Evolutionary conservation across 345 rosid genomes (phyloP), one percentile per base, ranked within the genome.

Genomic region (Populus ilicifolia): DNA sequence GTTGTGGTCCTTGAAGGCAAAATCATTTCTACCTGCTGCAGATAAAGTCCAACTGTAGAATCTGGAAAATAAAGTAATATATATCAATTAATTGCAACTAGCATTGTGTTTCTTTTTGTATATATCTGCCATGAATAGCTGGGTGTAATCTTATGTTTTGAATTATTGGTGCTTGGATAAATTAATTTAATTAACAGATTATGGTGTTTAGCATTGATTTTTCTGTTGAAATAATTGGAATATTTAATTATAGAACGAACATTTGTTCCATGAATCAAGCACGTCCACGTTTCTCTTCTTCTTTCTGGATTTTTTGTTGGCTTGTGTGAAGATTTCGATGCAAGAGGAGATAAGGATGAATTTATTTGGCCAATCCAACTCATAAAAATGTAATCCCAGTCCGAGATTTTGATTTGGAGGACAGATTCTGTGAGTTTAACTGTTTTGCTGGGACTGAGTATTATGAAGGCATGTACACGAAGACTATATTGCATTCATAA

Each of bases 401-500:
- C 63, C 25, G n/a, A 63, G 33, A 12, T 30, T 6, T 33, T 75
- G 75, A 36, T 71, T 59, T 70, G 79, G 67, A 82, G 81, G 86
- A 76, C 72, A 80, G 75, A 36, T 56, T 69, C 72, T 29, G 56
- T 35, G 46, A 2, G 41, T 59, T 79, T 62, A 76, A 79, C 76
- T 73, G 71, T 62, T 75, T 78, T 0, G 67, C 54, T 80, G 83
- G 82, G 70, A 36, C 27, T 17, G 8, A 62, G 35, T 39, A 44
- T 52, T 69, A 72, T 4, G 44, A 65, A 68, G 70, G 70, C 65
- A 71, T 63, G 73, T 59, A 27, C 39, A 20, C 23, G 56, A 72
- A 75, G 73, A 33, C 68, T 43, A 30, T 18, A 54, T 18, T 62
- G 69, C 56, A 63, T 25, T 66, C 17, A 18, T 44, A 76, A 43